phyloP scores from a whole-genome alignment of 306 rosid species.

The Trifolium fragiferum region DNA sequence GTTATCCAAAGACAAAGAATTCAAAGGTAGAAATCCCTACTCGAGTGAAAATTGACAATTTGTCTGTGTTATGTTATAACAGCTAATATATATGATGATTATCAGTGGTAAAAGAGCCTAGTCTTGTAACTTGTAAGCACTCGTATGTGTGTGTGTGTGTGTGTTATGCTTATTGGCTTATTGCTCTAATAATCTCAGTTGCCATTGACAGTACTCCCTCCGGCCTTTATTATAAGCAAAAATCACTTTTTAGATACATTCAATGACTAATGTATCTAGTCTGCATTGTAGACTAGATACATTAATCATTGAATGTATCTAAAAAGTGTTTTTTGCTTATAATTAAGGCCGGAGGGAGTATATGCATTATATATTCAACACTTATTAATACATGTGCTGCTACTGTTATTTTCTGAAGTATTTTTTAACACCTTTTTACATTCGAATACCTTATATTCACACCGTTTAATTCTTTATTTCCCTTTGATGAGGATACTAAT shows the following conservation, averaged over 20 bases:
- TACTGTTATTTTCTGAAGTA: background rate
- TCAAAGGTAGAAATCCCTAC: background rate
- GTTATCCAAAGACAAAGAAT: too few relatives aligned
- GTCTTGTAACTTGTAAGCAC: too few relatives aligned
- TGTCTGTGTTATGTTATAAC: slow-evolving; percentile 7
- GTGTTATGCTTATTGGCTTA: background rate
- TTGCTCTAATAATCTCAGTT: background rate
- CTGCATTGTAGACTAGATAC: too few relatives aligned
- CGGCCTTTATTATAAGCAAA: too few relatives aligned
- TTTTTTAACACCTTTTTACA: background rate
- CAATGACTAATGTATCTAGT: too few relatives aligned
- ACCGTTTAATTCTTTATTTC: slow-evolving; percentile 3
- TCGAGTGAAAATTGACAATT: slow-evolving; percentile 3
- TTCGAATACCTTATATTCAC: background rate
- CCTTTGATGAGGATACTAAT: background rate
- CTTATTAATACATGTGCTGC: background rate
- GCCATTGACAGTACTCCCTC: background rate
- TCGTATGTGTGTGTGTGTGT: too few relatives aligned
- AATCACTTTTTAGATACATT: too few relatives aligned
- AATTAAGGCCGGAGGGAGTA: too few relatives aligned
- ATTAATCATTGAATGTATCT: too few relatives aligned
- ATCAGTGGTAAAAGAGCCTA: too few relatives aligned
- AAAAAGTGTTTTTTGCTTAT: too few relatives aligned
- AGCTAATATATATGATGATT: slow-evolving; percentile 10
- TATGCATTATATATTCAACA: background rate